Percentiles rank a stretch among this genome's conserved stretches.
These are phyloP conservation scores for Backusella australiensis DNA, from an alignment of 192 early-diverging fungal genomes.

Conservation along the genomic window DNA sequence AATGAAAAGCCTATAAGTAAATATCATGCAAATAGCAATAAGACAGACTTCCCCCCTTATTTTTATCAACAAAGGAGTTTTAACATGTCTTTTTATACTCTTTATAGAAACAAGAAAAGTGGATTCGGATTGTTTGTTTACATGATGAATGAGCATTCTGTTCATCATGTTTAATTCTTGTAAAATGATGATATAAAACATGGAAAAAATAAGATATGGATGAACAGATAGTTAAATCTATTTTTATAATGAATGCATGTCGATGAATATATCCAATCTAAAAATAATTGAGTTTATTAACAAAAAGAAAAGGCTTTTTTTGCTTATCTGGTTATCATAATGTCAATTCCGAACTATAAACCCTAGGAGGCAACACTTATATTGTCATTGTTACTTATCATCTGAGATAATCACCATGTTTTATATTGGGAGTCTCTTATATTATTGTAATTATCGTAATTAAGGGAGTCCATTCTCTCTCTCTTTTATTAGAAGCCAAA, in stretches of 20 bases:
- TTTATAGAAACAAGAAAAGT: neutral
- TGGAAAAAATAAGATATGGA: too few relatives aligned
- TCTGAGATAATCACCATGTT: neutral
- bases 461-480: neutral
- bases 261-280: constrained; percentile 1
- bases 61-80: neutral
- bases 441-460: neutral
- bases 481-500: neutral
- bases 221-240: neutral
- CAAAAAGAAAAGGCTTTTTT: neutral
- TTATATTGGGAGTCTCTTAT: neutral
- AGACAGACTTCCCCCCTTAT: neutral
- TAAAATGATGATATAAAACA: neutral
- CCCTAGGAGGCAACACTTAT: neutral
- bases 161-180: neutral
- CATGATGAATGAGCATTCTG: neutral
- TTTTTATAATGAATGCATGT: neutral
- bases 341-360: neutral
- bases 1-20: neutral
- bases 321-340: neutral
- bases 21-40: neutral
- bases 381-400: neutral
- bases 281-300: neutral
- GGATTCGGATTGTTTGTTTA: neutral
- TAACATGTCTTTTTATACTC: neutral